Evolutionary conservation across 768 basidiomycete genomes (phyloP).

Genomic region (Artomyces pyxidatus): DNA sequence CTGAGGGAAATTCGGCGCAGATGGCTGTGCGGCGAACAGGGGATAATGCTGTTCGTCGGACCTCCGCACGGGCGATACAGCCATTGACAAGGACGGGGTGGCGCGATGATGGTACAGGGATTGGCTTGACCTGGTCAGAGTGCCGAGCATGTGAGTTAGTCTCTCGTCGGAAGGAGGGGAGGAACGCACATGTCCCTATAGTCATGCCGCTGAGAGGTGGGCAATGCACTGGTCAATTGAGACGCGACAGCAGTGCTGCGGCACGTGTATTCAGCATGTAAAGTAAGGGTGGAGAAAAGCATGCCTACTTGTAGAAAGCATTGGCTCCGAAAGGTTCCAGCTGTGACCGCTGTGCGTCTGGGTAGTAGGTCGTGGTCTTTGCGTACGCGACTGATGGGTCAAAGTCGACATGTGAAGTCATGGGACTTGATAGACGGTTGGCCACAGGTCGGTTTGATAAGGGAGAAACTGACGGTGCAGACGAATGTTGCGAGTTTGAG

Average conservation of each 20-base stretch:
- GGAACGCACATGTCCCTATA: no score
- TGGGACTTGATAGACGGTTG: not conserved
- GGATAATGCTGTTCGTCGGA: no score
- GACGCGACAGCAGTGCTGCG: slow-evolving; percentile 48
- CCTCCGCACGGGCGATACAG: no score
- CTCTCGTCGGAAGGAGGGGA: no score
- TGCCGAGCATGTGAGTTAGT: no score
- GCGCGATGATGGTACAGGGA: no score
- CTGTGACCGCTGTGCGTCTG: slow-evolving; percentile 10
- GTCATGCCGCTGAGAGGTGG: no score
- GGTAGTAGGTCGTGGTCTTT: slow-evolving; percentile 12
- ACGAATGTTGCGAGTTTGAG: not conserved
- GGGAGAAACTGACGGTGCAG: not conserved
- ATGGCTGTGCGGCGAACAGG: no score
- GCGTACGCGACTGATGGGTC: slow-evolving; percentile 43
- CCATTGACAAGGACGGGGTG: no score
- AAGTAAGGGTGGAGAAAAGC: not conserved
- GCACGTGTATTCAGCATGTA: slow-evolving; percentile 1
- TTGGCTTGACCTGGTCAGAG: no score
- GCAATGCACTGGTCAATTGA: no score
- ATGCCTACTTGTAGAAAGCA: slow-evolving; percentile 51
- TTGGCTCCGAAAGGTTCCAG: slow-evolving; percentile 22
- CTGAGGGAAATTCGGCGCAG: no score
- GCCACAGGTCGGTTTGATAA: not conserved
- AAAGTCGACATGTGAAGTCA: slow-evolving; percentile 22